These are phyloP conservation scores for Boletus fagicola DNA, from an alignment of 768 basidiomycete genomes.

Conservation along the genomic window DNA sequence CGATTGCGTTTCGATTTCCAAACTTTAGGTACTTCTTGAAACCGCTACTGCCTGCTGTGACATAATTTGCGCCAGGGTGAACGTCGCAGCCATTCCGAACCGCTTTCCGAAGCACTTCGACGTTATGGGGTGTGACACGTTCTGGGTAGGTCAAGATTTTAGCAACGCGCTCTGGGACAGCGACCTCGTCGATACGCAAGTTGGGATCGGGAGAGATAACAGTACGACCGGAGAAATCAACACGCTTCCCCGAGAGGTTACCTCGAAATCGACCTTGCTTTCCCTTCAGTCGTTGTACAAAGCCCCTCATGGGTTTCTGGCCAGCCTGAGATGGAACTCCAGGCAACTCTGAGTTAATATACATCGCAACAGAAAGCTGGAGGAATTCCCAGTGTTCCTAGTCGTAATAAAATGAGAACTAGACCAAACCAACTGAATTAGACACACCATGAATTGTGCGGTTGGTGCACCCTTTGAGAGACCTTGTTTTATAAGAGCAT, in stretches of 20 bases:
- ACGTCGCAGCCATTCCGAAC: constrained; percentile 86
- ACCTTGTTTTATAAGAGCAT: constrained; percentile 88
- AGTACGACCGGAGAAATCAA: constrained; percentile 97
- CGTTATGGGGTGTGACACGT: constrained; percentile 89
- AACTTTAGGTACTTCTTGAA: constrained; percentile 90
- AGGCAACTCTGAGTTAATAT: constrained; percentile 96
- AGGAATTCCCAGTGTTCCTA: constrained; percentile 99
- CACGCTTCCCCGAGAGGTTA: constrained; percentile 97
- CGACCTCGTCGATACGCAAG: constrained; percentile 96
- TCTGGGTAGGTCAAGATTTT: constrained; percentile 96
- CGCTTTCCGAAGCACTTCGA: constrained; percentile 69
- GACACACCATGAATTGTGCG: constrained; percentile 77
- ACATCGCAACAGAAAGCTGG: constrained; percentile 92
- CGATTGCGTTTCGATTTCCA: constrained; percentile 76
- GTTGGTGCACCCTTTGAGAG: constrained; percentile 86
- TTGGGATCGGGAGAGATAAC: constrained; percentile 99
- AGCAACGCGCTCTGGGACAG: constrained; percentile 93
- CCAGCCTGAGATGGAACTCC: constrained; percentile 86
- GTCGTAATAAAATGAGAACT: not conserved
- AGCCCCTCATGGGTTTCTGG: constrained; percentile 94
- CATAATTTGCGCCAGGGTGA: constrained; percentile 96
- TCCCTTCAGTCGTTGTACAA: constrained; percentile 96
- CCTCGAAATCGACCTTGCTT: constrained; percentile 99
- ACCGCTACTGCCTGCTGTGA: constrained; percentile 71
- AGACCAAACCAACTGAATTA: not conserved